These are phyloP conservation scores for Talaromyces funiculosus DNA, from an alignment of 2,329 filamentous ascomycete species.

Conservation along the genomic window DNA sequence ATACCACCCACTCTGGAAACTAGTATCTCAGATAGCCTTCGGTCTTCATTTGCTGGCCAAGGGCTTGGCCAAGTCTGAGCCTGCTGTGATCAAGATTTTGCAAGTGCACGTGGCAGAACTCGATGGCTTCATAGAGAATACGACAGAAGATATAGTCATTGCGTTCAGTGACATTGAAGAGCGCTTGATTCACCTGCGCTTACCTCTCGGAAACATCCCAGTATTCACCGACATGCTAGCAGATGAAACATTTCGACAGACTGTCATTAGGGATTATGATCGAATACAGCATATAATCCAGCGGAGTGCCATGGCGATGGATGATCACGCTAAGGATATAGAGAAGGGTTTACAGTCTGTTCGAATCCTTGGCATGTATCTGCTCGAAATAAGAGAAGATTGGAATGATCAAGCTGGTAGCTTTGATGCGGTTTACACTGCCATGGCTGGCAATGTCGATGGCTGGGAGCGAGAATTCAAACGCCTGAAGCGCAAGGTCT, in stretches of 20 bases:
- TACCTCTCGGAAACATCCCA: slow-evolving; percentile 75
- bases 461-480: slow-evolving; percentile 81
- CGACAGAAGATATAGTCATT: slow-evolving; percentile 75
- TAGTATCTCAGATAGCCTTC: slow-evolving; percentile 88
- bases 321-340: slow-evolving; percentile 73
- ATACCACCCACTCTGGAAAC: slow-evolving; percentile 83
- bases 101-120: slow-evolving; percentile 91
- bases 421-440: slow-evolving; percentile 69
- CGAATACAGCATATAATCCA: slow-evolving; percentile 84
- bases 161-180: slow-evolving; percentile 73
- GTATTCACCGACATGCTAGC: slow-evolving; percentile 85
- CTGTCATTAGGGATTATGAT: slow-evolving; percentile 81
- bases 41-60: slow-evolving; percentile 83
- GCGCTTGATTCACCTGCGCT: slow-evolving; percentile 70
- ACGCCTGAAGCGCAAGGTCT: slow-evolving; percentile 67
- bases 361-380: slow-evolving; percentile 69
- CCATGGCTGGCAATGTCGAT: slow-evolving; percentile 89
- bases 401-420: slow-evolving; percentile 55
- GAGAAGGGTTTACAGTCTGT: slow-evolving; percentile 71
- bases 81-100: slow-evolving; percentile 80
- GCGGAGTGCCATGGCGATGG: slow-evolving; percentile 69
- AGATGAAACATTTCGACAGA: slow-evolving; percentile 72
- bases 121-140: slow-evolving; percentile 81
- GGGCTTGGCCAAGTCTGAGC: slow-evolving; percentile 79
- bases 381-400: slow-evolving; percentile 60